Evolutionary conservation across 2,329 filamentous ascomycete genomes (phyloP).

Genomic region (Fusarium luffae): DNA sequence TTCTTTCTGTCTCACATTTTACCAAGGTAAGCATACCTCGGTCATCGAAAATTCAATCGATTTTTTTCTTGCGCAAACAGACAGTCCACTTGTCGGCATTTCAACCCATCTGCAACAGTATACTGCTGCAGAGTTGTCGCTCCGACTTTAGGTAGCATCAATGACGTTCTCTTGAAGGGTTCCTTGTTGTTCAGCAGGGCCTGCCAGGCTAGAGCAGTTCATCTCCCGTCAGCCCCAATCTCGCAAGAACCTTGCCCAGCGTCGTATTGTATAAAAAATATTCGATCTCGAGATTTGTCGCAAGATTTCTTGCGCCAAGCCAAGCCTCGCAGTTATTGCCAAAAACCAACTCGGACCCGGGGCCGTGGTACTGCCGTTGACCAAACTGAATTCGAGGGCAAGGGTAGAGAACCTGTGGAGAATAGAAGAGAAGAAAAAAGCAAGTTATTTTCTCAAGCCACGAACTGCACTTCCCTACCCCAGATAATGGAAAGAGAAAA

Average conservation of each 20-base stretch:
- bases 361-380: constrained; percentile 40
- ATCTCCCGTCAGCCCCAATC: constrained; percentile 16
- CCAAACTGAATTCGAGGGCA: constrained; percentile 24
- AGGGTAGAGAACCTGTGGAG: constrained; percentile 27
- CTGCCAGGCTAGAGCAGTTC: constrained; percentile 16
- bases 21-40: background rate
- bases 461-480: constrained; percentile 34
- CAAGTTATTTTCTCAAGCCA: constrained; percentile 21
- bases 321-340: constrained; percentile 3
- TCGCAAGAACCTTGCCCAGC: constrained; percentile 23
- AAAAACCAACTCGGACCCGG: constrained; percentile 25
- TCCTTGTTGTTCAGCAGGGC: constrained; percentile 21
- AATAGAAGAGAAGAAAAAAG: constrained; percentile 28
- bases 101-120: constrained; percentile 3
- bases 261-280: constrained; percentile 8
- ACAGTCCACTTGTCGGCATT: constrained; percentile 6
- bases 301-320: background rate
- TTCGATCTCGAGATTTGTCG: constrained; percentile 9
- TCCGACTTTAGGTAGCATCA: constrained; percentile 18
- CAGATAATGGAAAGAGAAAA: constrained; percentile 36
- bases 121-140: background rate
- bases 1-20: background rate
- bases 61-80: background rate
- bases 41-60: constrained; percentile 10
- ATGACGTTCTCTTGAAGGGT: constrained; percentile 17